Evolutionary conservation across 2,329 filamentous ascomycete genomes (phyloP).

Genomic region (Colletotrichum destructivum): DNA sequence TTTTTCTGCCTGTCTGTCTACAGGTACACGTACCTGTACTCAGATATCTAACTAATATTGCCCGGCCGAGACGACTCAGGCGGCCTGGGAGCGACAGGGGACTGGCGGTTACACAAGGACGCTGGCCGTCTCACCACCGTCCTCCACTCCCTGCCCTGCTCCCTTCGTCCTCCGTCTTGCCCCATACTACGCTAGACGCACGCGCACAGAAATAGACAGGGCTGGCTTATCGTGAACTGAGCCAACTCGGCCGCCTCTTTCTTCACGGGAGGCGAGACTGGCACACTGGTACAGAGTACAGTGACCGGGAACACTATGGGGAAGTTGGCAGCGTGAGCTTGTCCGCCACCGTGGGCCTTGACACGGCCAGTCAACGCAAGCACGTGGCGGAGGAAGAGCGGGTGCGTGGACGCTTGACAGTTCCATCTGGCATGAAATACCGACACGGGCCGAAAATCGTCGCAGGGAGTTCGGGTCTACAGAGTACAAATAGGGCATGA

Average conservation of each 20-base stretch:
- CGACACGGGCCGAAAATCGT: conserved; percentile 5
- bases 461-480: neutral
- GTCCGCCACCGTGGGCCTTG: conserved; percentile 17
- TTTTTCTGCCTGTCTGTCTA: neutral
- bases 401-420: neutral
- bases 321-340: conserved; percentile 18
- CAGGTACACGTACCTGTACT: neutral
- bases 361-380: conserved; percentile 8
- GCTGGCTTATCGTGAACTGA: conserved; percentile 29
- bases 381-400: conserved; percentile 6
- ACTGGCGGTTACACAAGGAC: conserved; percentile 31
- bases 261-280: conserved; percentile 16
- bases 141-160: too few species aligned
- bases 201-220: conserved; percentile 31
- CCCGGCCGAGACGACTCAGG: conserved; percentile 31
- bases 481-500: neutral
- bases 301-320: conserved; percentile 7
- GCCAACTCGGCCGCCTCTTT: conserved; percentile 1
- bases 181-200: conserved; percentile 36
- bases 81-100: conserved; percentile 27
- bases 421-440: neutral
- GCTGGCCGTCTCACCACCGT: conserved; percentile 35
- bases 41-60: neutral
- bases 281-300: too few species aligned
- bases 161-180: conserved; percentile 4